Evolutionary conservation across 371 early-diverging fungal genomes (phyloP), one percentile per base, ranked within the genome.

Genomic region (Nematocida sp.): DNA sequence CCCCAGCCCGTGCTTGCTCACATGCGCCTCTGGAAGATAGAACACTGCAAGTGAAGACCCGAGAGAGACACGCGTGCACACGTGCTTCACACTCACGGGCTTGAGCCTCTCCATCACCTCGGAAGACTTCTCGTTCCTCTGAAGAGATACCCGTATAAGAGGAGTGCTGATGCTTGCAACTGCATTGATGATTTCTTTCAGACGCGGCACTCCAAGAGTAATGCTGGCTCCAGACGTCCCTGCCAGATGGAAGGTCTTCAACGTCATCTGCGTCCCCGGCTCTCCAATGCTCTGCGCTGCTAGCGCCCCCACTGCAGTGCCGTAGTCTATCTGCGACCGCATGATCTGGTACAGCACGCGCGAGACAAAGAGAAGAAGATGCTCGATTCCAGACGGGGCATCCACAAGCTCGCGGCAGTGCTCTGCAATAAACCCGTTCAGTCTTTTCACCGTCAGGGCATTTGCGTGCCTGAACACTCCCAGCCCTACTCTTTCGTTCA

Each of bases 161-260:
- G 99, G 97, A 0, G 96, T 96, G 36, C 88, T 88, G 60, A 98
- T 95, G 45, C 90, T 90, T 2, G 49, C 37, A 38, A 60, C 64
- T 19, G 80, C 81, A 80, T 84, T 84, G 13, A 85, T 92, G 80
- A 94, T 91, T 85, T 92, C 93, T 84, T 95, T 95, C 83, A 96
- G 90, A 82, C 97, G 90, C 2, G 99, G 99, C 52, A 98, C 96
- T 86, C 99, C 99, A 76, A 94, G 87, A 0, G 99, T 94, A 75
- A 96, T 89, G 87, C 94, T 98, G 93, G 94, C 93, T 80, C 89
- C 88, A 41, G 94, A 93, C 51, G 96, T 93, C 87, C 99, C 99
- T 83, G 99, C 96, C 89, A 95, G 96, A 85, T 98, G 99, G 91
- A 98, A 98, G 80, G 99, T 95, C 83, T 96, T 96, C 66, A 98